These are phyloP conservation scores for Allium cepa DNA, from an alignment of 106 monocot genomes.

Conservation along the genomic window DNA sequence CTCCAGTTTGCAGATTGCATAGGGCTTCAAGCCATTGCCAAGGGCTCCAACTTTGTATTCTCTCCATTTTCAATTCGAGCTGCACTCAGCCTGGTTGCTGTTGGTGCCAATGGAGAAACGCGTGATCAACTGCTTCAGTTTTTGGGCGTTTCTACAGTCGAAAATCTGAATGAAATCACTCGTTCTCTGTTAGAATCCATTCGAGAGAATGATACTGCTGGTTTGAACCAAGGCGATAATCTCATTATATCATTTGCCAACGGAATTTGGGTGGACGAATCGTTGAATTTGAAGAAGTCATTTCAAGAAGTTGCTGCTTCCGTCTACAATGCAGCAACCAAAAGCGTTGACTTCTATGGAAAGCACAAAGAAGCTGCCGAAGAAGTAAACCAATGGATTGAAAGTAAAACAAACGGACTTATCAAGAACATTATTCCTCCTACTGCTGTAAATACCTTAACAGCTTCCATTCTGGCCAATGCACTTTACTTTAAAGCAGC, in stretches of 20 bases:
- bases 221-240: background rate
- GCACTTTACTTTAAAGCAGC: conserved; percentile 29
- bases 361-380: background rate
- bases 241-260: conserved; percentile 3
- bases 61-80: conserved; percentile 26
- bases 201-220: background rate
- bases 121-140: conserved; percentile 19
- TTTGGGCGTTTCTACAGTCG: conserved; percentile 5
- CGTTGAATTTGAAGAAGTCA: conserved; percentile 2
- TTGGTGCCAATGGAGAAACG: conserved; percentile 17
- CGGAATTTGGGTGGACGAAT: conserved; percentile 24
- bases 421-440: conserved; percentile 17
- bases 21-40: background rate
- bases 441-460: background rate
- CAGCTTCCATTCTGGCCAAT: conserved; percentile 15
- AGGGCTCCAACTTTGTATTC: conserved; percentile 29
- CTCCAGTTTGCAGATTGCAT: conserved; percentile 3
- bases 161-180: conserved; percentile 8
- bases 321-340: conserved; percentile 11
- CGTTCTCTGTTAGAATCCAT: background rate
- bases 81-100: conserved; percentile 20
- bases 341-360: conserved; percentile 15
- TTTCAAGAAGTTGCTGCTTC: conserved; percentile 4
- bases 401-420: conserved; percentile 5
- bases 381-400: conserved; percentile 16